These are phyloP conservation scores for Monilinia aucupariae DNA, from an alignment of 2,329 filamentous ascomycete genomes.

Conservation along the genomic window DNA sequence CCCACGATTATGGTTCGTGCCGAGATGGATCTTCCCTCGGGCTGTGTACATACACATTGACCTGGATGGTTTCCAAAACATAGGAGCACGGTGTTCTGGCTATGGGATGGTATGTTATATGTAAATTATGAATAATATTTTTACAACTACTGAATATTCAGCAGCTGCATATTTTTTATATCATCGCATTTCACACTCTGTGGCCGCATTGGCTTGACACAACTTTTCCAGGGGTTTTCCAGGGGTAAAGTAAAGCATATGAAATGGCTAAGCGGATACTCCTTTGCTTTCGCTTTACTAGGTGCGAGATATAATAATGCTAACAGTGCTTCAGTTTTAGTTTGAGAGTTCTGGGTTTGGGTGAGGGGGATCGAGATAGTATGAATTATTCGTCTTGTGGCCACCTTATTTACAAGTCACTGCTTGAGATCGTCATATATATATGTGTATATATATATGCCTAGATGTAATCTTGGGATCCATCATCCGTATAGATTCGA, in stretches of 20 bases:
- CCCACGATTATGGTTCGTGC: not conserved
- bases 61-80: not conserved
- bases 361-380: too few species aligned
- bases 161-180: not conserved
- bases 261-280: not conserved
- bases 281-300: not conserved
- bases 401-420: too few species aligned
- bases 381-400: not conserved
- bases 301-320: not conserved
- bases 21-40: not conserved
- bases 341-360: not conserved
- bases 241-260: not conserved
- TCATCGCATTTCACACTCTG: not conserved
- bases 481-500: not conserved
- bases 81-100: conserved; percentile 12
- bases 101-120: conserved; percentile 15
- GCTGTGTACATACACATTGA: not conserved
- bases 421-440: not conserved
- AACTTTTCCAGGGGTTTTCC: accelerated
- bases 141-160: conserved; percentile 5
- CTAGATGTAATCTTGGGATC: not conserved
- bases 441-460: too few species aligned
- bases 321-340: not conserved
- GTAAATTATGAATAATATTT: conserved; percentile 14
- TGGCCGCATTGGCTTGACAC: not conserved